These are phyloP conservation scores for Trichothecium sympodiale DNA, from an alignment of 2,329 filamentous ascomycete species.

Conservation along the genomic window DNA sequence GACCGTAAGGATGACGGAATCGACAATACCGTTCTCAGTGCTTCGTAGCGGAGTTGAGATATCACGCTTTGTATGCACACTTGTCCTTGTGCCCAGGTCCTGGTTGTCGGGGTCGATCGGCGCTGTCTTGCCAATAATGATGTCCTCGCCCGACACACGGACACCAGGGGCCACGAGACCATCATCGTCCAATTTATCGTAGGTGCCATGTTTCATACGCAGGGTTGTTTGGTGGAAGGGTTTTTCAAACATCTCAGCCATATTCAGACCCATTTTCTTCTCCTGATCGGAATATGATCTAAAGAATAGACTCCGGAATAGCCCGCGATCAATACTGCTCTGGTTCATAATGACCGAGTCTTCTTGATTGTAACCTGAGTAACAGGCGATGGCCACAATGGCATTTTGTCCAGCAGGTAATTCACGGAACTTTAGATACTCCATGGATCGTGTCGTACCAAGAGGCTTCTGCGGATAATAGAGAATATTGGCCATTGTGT, in stretches of 20 bases:
- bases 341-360: slow-evolving; percentile 99
- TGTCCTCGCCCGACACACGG: slow-evolving; percentile 92
- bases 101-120: slow-evolving; percentile 88
- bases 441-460: slow-evolving; percentile 94
- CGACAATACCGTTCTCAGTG: slow-evolving; percentile 94
- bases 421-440: slow-evolving; percentile 96
- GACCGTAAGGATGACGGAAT: slow-evolving; percentile 86
- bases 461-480: slow-evolving; percentile 98
- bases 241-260: slow-evolving; percentile 92
- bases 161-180: slow-evolving; percentile 90
- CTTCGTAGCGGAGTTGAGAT: slow-evolving; percentile 89
- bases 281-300: slow-evolving; percentile 94
- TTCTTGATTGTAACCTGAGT: slow-evolving; percentile 99
- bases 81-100: slow-evolving; percentile 85
- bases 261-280: slow-evolving; percentile 88
- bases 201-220: slow-evolving; percentile 86
- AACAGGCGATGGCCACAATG: slow-evolving; percentile 94
- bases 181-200: slow-evolving; percentile 95
- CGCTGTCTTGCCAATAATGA: slow-evolving; percentile 97
- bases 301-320: slow-evolving; percentile 97
- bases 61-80: slow-evolving; percentile 84
- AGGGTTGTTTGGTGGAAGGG: slow-evolving; percentile 81
- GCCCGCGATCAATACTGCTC: slow-evolving; percentile 92
- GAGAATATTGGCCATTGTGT: slow-evolving; percentile 98
- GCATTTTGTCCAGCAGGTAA: slow-evolving; percentile 94